These are phyloP conservation scores for Collybia mongolica DNA, from an alignment of 768 basidiomycete genomes.

Conservation along the genomic window DNA sequence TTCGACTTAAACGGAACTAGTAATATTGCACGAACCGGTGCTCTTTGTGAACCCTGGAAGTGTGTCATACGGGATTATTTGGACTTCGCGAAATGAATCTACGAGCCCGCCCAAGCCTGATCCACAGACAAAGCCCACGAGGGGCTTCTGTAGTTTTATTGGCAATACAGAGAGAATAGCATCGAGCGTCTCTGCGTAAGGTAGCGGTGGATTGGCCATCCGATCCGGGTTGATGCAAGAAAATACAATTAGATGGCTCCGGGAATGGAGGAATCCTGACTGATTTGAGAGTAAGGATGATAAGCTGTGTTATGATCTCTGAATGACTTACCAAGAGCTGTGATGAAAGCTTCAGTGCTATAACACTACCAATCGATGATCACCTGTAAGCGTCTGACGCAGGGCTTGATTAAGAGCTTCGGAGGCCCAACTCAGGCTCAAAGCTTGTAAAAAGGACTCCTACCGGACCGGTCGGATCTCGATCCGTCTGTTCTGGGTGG, in stretches of 20 bases:
- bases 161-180: constrained; percentile 34
- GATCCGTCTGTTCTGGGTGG: constrained; percentile 1
- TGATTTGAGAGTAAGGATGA: too few species aligned
- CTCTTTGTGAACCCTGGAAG: constrained; percentile 76
- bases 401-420: too few species aligned
- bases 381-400: too few species aligned
- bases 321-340: too few species aligned
- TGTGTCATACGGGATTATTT: constrained; percentile 61
- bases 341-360: too few species aligned
- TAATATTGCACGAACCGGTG: constrained; percentile 57
- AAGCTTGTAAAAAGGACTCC: neutral
- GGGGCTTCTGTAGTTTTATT: constrained; percentile 41
- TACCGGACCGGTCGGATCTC: neutral
- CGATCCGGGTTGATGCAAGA: neutral
- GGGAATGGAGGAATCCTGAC: neutral
- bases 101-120: constrained; percentile 81
- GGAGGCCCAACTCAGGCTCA: too few species aligned
- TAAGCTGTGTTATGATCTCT: too few species aligned
- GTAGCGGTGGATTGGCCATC: constrained; percentile 1
- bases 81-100: constrained; percentile 51
- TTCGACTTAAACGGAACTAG: neutral
- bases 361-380: too few species aligned
- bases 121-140: constrained; percentile 84
- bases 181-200: constrained; percentile 26
- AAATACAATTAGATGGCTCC: neutral